phyloP scores from a whole-genome alignment of 306 rosid genomes.

The Boehmeria nivea region DNA sequence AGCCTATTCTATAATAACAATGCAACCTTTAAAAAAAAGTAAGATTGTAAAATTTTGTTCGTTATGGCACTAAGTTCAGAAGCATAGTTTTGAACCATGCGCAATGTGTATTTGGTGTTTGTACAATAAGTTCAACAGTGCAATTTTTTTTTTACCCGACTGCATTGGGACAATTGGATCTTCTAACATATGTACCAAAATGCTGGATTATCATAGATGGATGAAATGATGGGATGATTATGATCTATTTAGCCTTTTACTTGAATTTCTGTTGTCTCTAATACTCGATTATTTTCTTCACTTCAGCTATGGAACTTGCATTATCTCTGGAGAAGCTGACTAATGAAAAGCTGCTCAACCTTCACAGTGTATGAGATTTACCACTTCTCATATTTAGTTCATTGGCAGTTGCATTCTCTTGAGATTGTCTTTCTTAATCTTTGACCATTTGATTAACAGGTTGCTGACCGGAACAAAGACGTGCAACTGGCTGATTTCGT shows the following conservation, averaged over 20 bases:
- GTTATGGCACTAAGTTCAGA: too few relatives aligned
- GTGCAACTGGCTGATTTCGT: constrained; percentile 72
- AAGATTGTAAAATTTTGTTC: too few relatives aligned
- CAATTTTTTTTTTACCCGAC: too few relatives aligned
- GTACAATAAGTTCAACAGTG: too few relatives aligned
- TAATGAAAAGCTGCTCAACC: constrained; percentile 70
- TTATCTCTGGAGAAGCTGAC: constrained; percentile 84
- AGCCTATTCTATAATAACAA: too few relatives aligned
- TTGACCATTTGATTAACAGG: constrained; percentile 34
- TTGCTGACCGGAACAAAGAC: constrained; percentile 56
- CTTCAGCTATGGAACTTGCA: constrained; percentile 91
- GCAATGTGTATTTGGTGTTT: too few relatives aligned
- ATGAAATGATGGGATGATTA: neutral
- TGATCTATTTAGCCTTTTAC: neutral
- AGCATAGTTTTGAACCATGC: too few relatives aligned
- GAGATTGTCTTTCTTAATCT: neutral
- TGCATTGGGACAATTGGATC: too few relatives aligned
- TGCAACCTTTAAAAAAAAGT: too few relatives aligned
- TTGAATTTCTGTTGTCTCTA: neutral
- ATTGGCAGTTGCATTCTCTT: neutral
- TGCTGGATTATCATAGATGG: too few relatives aligned
- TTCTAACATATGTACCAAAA: too few relatives aligned
- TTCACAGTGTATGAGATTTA: constrained; percentile 48
- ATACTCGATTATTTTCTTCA: neutral
- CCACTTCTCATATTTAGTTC: neutral